A percentile compares a stretch with the other conserved stretches of the same genome.
These are phyloP conservation scores for Silene latifolia DNA, from an alignment of 148 eudicot species.

Conservation along the genomic window DNA sequence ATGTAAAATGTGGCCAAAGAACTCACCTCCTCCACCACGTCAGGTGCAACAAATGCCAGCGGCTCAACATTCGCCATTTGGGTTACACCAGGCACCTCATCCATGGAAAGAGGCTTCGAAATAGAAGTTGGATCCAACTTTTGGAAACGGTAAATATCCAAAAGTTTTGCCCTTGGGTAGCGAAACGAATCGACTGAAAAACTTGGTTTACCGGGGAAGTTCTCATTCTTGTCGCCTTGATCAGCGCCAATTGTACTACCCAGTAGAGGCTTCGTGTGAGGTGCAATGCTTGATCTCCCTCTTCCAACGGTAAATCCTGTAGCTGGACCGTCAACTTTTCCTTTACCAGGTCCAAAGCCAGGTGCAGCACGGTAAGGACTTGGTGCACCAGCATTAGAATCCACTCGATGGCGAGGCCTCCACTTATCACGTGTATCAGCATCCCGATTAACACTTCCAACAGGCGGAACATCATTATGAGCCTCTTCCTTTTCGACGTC, in stretches of 20 bases:
- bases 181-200: conserved; percentile 38
- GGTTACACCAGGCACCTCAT: conserved; percentile 58
- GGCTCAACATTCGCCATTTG: conserved; percentile 55
- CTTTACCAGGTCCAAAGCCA: conserved; percentile 84
- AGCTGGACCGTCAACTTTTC: conserved; percentile 56
- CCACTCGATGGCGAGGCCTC: conserved; percentile 97
- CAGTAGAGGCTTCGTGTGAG: conserved; percentile 40
- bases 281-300: conserved; percentile 56
- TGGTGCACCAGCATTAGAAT: conserved; percentile 53
- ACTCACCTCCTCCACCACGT: conserved; percentile 75
- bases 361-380: conserved; percentile 84
- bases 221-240: conserved; percentile 38
- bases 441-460: conserved; percentile 55
- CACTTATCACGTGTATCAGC: conserved; percentile 87
- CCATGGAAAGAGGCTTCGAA: conserved; percentile 44
- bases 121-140: conserved; percentile 44
- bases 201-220: conserved; percentile 55
- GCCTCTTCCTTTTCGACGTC: conserved; percentile 76
- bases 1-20: conserved; percentile 7
- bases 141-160: conserved; percentile 80
- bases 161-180: conserved; percentile 87
- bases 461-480: conserved; percentile 48
- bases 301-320: conserved; percentile 80
- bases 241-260: conserved; percentile 44
- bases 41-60: conserved; percentile 76